Evolutionary conservation across 345 rosid genomes (phyloP).

Genomic region (Eucalyptus caleyi): DNA sequence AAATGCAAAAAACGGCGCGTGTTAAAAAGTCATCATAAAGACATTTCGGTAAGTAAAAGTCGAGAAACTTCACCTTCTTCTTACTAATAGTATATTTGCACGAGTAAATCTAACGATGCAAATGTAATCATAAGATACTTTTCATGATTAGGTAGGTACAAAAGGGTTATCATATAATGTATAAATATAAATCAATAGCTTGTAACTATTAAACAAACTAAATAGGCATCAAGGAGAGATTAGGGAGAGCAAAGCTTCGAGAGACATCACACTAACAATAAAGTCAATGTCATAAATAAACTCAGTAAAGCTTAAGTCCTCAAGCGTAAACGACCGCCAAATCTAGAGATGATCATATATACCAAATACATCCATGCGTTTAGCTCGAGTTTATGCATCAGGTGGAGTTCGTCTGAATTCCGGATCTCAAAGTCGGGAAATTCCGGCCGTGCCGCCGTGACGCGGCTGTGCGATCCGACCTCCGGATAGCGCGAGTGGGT

Average conservation of each 20-base stretch:
- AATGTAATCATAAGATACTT: neutral
- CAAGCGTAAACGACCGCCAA: neutral
- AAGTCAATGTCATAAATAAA: neutral
- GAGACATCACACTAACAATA: neutral
- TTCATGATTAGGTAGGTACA: neutral
- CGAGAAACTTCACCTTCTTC: neutral
- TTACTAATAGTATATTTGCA: neutral
- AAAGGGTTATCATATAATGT: neutral
- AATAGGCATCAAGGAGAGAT: neutral
- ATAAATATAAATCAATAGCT: neutral
- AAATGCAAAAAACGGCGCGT: rapidly evolving
- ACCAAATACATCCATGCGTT: neutral
- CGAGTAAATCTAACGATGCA: neutral
- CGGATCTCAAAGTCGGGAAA: neutral
- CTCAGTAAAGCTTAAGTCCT: no score
- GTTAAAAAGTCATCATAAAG: neutral
- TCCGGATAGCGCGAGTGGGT: neutral
- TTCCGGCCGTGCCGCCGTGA: neutral
- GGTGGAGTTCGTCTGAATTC: neutral
- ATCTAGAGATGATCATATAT: neutral
- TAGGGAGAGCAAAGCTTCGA: neutral
- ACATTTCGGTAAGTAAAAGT: neutral
- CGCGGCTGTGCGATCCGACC: neutral
- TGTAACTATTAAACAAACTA: neutral
- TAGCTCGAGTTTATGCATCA: neutral